Percentiles rank a stretch among this genome's conserved stretches.
These are phyloP conservation scores for Phyllosticta citribraziliensis DNA, from an alignment of 2,329 filamentous ascomycete genomes.

Conservation along the genomic window DNA sequence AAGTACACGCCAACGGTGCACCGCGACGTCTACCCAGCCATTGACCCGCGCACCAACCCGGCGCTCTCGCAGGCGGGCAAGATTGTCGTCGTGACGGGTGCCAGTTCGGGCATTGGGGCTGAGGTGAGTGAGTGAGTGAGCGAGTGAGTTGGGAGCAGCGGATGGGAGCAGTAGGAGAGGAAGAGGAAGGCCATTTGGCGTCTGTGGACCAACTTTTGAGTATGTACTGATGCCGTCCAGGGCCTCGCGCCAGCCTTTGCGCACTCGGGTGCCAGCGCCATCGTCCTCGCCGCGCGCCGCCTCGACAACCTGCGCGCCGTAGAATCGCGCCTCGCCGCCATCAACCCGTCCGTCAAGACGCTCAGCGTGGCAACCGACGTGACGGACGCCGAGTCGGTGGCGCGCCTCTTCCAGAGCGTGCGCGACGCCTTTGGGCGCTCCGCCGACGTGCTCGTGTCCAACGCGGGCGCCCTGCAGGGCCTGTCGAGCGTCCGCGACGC, in stretches of 20 bases:
- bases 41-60: slow-evolving; percentile 28
- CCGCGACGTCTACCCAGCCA: slow-evolving; percentile 45
- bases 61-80: slow-evolving; percentile 22
- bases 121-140: no score
- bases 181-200: no score
- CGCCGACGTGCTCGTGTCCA: slow-evolving; percentile 41
- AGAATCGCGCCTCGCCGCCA: slow-evolving; percentile 22
- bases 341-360: slow-evolving; percentile 29
- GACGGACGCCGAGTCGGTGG: not conserved
- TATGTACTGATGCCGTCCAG: no score
- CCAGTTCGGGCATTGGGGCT: slow-evolving; percentile 44
- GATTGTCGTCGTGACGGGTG: slow-evolving; percentile 45
- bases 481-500: slow-evolving; percentile 21
- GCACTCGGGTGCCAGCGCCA: slow-evolving; percentile 40
- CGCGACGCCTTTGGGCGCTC: slow-evolving; percentile 1
- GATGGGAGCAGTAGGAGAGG: no score
- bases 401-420: not conserved
- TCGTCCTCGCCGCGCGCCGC: slow-evolving; percentile 46
- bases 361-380: slow-evolving; percentile 17
- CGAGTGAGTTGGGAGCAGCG: no score
- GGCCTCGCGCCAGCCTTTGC: slow-evolving; percentile 44
- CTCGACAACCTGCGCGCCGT: slow-evolving; percentile 28
- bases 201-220: no score
- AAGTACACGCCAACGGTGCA: slow-evolving; percentile 19
- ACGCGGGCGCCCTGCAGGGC: slow-evolving; percentile 13